Conservation (phyloP, 2,329 filamentous ascomycete genomes). For the Fusarium nanum region DNA sequence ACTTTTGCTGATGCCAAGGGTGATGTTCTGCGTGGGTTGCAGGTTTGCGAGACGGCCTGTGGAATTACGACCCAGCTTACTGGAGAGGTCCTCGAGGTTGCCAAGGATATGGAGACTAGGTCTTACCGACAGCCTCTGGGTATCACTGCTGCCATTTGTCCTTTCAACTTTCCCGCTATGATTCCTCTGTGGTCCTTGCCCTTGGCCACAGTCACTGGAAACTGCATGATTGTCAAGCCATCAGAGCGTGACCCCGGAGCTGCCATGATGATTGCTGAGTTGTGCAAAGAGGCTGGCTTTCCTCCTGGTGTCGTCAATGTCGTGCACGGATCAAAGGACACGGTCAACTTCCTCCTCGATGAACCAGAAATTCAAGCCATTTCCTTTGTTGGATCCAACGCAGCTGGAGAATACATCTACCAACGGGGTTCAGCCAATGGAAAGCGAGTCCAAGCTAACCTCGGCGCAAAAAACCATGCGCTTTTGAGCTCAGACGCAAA, state of each 20-base stretch:
- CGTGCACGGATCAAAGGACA: conserved; percentile 78
- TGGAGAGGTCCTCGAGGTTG: conserved; percentile 80
- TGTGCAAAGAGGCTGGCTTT: conserved; percentile 79
- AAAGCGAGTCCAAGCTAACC: conserved; percentile 84
- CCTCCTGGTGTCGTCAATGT: conserved; percentile 81
- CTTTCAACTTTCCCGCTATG: conserved; percentile 88
- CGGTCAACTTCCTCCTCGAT: conserved; percentile 83
- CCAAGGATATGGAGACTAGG: conserved; percentile 88
- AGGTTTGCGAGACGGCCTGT: conserved; percentile 81
- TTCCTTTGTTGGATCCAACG: conserved; percentile 83
- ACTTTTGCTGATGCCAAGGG: conserved; percentile 80
- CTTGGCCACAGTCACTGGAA: conserved; percentile 80
- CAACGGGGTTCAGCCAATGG: conserved; percentile 78
- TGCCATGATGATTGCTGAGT: conserved; percentile 81
- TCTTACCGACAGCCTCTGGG: conserved; percentile 79
- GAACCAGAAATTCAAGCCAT: conserved; percentile 83
- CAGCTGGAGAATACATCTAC: conserved; percentile 86
- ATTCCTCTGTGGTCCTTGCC: conserved; percentile 86
- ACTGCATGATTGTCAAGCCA: conserved; percentile 82
- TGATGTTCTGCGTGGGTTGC: conserved; percentile 78
- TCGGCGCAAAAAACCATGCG: conserved; percentile 86
- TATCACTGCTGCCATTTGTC: conserved; percentile 81
- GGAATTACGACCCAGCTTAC: conserved; percentile 78
- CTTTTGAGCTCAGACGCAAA: conserved; percentile 82
- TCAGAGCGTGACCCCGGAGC: conserved; percentile 83